Percentiles rank a stretch among this genome's conserved stretches.
Evolutionary conservation across 495 filamentous ascomycete genomes (phyloP).

Genomic region (Penicillium pancosmium): DNA sequence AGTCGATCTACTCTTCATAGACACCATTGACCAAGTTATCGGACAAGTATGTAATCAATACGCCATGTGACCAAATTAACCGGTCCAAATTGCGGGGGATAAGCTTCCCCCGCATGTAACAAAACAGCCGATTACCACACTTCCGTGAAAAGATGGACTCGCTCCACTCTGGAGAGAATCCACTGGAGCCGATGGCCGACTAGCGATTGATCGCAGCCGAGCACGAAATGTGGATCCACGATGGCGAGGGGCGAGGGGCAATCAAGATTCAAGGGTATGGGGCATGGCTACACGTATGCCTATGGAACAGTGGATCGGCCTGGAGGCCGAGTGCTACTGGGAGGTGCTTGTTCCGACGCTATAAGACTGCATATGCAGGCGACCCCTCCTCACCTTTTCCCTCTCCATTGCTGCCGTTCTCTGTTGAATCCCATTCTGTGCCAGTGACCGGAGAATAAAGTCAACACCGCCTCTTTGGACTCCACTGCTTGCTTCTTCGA

Average conservation of each 20-base stretch:
- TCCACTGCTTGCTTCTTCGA: background rate
- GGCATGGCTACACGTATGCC: background rate
- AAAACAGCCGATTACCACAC: constrained; percentile 10
- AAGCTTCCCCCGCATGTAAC: constrained; percentile 24
- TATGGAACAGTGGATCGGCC: background rate
- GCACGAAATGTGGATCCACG: constrained; percentile 18
- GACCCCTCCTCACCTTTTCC: constrained; percentile 3
- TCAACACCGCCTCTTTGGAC: background rate
- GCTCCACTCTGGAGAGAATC: background rate
- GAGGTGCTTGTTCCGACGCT: background rate
- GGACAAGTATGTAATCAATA: background rate
- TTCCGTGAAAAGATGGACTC: background rate
- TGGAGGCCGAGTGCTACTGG: background rate
- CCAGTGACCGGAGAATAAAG: background rate
- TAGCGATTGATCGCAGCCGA: constrained; percentile 28
- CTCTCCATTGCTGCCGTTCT: background rate
- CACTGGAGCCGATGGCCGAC: constrained; percentile 33
- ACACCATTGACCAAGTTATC: no score
- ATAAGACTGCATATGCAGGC: constrained; percentile 15
- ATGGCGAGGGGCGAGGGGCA: constrained; percentile 7
- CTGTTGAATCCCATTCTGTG: background rate
- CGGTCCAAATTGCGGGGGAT: background rate
- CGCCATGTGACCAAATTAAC: background rate
- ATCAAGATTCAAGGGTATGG: background rate
- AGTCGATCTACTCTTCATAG: no score